Base-by-base conservation (phyloP, 2,329 filamentous ascomycete species). In the Escovopsis sp. region DNA sequence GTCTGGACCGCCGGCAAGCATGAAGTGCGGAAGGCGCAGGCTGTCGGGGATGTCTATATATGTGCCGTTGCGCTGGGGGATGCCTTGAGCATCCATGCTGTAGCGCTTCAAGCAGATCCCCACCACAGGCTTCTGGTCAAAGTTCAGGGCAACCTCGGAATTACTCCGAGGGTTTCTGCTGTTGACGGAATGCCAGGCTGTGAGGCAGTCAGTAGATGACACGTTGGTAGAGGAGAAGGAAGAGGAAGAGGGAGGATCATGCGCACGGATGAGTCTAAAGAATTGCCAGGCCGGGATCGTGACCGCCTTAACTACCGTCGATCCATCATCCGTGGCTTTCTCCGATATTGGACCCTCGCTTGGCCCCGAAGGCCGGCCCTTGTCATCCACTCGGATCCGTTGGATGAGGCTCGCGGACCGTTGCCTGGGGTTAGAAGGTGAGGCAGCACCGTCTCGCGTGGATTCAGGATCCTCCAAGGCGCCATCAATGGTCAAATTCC, bases 221-320 rank as follows among this genome's bases (percentile, higher is more conserved):
- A 15, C 15, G 15, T 15, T 15, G 15, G 15, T 15, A 15, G 15
- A 15, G 15, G 15, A 15, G 15, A 15, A 15, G 15, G 15, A 15
- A 15, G 15, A 15, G 15, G 15, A 15, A 15, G 15, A 15, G 15
- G 15, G 15, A 15, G 15, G 15, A 15, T 15, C 15, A 15, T 53
- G 70, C 82, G 64, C 66, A 87, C 83, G 88, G 53, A 95, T 86
- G 26, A 96, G 67, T 54, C 84, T 86, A 63, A 95, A 96, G 56
- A 96, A 94, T 55, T 95, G 89, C 87, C 88, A 96, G 2, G 91
- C 91, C 33, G 89, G 89, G 67, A 96, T 94, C 45, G 89, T 80
- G 12, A 96, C 83, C 53, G 94, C 88, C 55, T 89, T 94, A 51
- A 65, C 69, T 44, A 70, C 67, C 2, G 65, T 69, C 11, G 71